Conservation (phyloP, 257 asterid species). For the Rauvolfia tetraphylla region DNA sequence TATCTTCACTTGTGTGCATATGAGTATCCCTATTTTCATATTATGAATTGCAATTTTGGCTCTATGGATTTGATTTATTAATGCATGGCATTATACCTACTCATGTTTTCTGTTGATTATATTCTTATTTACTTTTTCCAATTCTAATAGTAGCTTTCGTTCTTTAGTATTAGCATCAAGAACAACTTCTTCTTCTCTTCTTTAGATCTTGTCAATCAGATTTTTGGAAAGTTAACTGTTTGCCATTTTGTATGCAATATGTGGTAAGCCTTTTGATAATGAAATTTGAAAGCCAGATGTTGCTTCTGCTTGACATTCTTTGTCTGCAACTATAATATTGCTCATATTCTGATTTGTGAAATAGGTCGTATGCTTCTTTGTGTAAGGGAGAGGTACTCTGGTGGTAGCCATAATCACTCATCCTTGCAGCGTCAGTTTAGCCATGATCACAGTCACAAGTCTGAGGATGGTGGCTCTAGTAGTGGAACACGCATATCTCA, state of each 20-base stretch:
- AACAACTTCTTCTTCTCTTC: background rate
- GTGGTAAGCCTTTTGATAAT: background rate
- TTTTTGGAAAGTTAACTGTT: background rate
- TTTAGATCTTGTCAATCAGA: background rate
- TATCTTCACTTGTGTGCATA: background rate
- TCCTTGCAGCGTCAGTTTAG: slow-evolving; percentile 95
- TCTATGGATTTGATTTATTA: background rate
- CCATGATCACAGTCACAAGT: slow-evolving; percentile 82
- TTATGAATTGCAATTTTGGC: background rate
- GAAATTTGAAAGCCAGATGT: background rate
- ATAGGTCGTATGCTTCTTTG: slow-evolving; percentile 99
- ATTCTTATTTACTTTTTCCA: background rate
- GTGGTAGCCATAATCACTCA: slow-evolving; percentile 67
- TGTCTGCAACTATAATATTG: slow-evolving; percentile 13
- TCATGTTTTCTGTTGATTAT: background rate
- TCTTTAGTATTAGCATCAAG: background rate
- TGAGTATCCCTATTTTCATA: background rate
- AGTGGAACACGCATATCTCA: slow-evolving; percentile 89
- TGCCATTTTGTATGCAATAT: background rate
- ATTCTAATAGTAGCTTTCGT: background rate
- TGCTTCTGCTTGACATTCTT: background rate
- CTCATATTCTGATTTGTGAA: background rate
- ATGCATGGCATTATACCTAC: background rate
- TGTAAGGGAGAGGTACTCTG: slow-evolving; percentile 83
- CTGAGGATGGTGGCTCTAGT: slow-evolving; percentile 75